Conservation (phyloP, 2,329 filamentous ascomycete species). For the Ophioceras dolichostomum region DNA sequence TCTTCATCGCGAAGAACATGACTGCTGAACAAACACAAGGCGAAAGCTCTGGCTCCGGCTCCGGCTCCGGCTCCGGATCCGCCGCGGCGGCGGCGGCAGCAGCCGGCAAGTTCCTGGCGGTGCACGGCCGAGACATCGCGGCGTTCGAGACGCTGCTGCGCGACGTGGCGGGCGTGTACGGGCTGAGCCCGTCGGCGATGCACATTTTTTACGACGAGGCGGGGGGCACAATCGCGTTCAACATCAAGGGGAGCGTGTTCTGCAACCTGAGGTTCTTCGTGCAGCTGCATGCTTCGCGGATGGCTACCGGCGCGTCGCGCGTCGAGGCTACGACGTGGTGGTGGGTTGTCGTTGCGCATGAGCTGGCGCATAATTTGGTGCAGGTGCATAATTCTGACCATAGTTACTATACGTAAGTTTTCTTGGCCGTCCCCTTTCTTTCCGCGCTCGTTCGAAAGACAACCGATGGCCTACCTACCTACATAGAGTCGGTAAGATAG, state of each 20-base stretch:
- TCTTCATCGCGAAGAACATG: conserved; percentile 54
- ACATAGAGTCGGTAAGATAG: too few species aligned
- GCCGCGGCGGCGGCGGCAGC: too few species aligned
- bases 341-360: conserved; percentile 67
- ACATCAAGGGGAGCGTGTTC: conserved; percentile 75
- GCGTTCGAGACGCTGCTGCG: conserved; percentile 57
- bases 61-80: too few species aligned
- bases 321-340: conserved; percentile 24
- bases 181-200: conserved; percentile 52
- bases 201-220: conserved; percentile 80
- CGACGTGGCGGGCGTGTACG: conserved; percentile 62
- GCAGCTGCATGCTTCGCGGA: conserved; percentile 54
- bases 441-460: conserved; percentile 2
- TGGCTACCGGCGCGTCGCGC: conserved; percentile 12
- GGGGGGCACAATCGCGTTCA: conserved; percentile 85
- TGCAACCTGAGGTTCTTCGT: conserved; percentile 86
- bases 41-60: too few species aligned
- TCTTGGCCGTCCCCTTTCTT: neutral
- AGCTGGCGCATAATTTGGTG: conserved; percentile 90
- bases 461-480: too few species aligned
- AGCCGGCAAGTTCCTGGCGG: conserved; percentile 44
- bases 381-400: conserved; percentile 64
- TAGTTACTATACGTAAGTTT: conserved; percentile 63
- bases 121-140: conserved; percentile 51
- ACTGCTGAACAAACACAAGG: too few species aligned